Base-by-base conservation (phyloP, 2,329 filamentous ascomycete genomes). In the Apiospora pterosperma region DNA sequence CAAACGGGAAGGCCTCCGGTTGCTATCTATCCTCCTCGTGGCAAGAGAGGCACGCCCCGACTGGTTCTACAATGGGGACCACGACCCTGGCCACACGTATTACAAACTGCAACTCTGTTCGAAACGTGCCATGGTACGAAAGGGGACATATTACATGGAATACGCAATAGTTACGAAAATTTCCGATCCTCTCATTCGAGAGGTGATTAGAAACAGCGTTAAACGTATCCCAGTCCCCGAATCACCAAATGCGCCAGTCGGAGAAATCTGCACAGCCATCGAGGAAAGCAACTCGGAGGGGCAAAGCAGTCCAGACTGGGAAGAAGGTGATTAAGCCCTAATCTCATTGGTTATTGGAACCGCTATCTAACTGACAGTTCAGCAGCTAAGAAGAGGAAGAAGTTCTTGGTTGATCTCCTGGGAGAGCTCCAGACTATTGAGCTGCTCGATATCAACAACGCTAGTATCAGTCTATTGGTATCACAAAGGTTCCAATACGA, bases 171-270 rank as follows among this genome's bases (percentile, higher is more conserved):
- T 28, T 8, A 5, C 48, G 3, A 55, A 6, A 5, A 34, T 34
- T 25, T 11, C 28, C 8, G 3, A 5, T n/a, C 16, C 16, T 2
- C 19, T 34, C 28, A 12, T 55, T 5, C 28, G 28, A 21, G 28
- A 55, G 12, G 25, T 34, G 16, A 55, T 55, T 5, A 55, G 48
- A n/a, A 19, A n/a, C 2, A 7, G 8, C 3, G 7, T 55, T 3
- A 55, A 4, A 16, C 16, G 5, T 1, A 11, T 55, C 12, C 11
- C 48, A 55, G 28, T 7, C 8, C 4, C 8, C 8, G 16, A 4
- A 2, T 5, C n/a, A 5, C 28, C 28, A n/a, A 4, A 10, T 1
- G 1, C 3, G 21, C n/a, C 16, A 11, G 4, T 5, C 0, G 16
- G n/a, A 55, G 28, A 34, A n/a, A 12, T 2, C 4, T 3, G 21